Evolutionary conservation across 805 yeast species (phyloP).

Genomic region (Starmera pachycereana): DNA sequence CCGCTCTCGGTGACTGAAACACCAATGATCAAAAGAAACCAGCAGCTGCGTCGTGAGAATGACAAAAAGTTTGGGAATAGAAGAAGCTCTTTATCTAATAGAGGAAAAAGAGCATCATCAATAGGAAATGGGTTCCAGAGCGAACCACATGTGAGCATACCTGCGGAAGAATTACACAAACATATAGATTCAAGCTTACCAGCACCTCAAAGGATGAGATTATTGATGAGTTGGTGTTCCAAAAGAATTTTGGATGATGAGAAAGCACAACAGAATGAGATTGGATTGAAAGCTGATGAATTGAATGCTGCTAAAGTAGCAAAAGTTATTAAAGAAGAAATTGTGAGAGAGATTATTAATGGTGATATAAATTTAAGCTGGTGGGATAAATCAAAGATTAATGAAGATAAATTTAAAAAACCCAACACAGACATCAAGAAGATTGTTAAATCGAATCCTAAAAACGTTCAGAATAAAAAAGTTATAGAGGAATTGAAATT

Average conservation of each 20-base stretch:
- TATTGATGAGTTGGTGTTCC: constrained; percentile 58
- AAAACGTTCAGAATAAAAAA: constrained; percentile 40
- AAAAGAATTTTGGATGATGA: constrained; percentile 30
- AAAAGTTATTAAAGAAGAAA: constrained; percentile 52
- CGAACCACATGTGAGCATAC: constrained; percentile 54
- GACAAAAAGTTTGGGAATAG: constrained; percentile 23
- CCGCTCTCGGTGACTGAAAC: constrained; percentile 25
- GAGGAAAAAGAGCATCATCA: constrained; percentile 68
- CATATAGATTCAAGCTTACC: constrained; percentile 52
- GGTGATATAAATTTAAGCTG: constrained; percentile 59
- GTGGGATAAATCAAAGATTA: constrained; percentile 37
- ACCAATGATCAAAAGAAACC: constrained; percentile 27
- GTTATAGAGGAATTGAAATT: constrained; percentile 36
- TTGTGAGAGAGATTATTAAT: constrained; percentile 45
- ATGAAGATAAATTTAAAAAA: constrained; percentile 18
- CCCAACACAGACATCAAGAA: constrained; percentile 12
- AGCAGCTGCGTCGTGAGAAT: constrained; percentile 19
- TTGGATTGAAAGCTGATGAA: constrained; percentile 23
- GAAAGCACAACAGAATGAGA: constrained; percentile 18
- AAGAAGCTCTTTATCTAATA: constrained; percentile 39
- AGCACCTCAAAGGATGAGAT: constrained; percentile 66
- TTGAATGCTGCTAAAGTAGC: constrained; percentile 41
- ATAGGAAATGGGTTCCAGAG: constrained; percentile 65
- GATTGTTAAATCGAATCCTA: constrained; percentile 44
- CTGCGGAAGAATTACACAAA: constrained; percentile 44